Evolutionary conservation across 192 early-diverging fungal species (phyloP), one percentile per base, ranked within the genome.

Genomic region (Coemansia furcata): DNA sequence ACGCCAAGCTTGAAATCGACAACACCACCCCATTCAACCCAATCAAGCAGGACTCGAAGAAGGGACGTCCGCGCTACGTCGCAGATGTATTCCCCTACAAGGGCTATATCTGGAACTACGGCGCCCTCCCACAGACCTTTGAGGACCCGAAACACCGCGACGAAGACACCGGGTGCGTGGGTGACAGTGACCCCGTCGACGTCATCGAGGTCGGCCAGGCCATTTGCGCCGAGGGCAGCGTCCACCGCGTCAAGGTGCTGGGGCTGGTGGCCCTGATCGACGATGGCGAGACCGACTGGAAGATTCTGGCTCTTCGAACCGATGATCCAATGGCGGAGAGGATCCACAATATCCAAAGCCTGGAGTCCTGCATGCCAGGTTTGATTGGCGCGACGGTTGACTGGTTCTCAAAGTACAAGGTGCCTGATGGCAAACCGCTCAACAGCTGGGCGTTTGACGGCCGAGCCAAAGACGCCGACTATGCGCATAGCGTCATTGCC

Each of bases 331-430:
- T 98, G 66, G 98, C 98, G 47, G 71, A 86, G 84, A 98, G 98
- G 87, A 87, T 99, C 68, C 96, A 98, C 86, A 91, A 98, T 75
- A 94, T 99, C 83, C 95, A 97, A 79, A 95, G 98, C 80, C 93
- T 99, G 73, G 95, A 98, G 87, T 91, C 89, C 65, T 93, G 94
- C 84, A 86, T 97, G 71, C 97, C 97, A 49, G 97, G 97, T 60
- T 87, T 98, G 30, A 81, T 99, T 61, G 89, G 93, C 57, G 97
- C 96, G 33, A 96, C 95, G 47, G 95, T 97, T 84, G 96, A 98
- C 84, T 99, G 96, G 96, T 99, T 99, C 95, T 91, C 95, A 78
- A 97, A 97, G 86, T 98, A 99, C 93, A 98, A 99, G 87, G 97
- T 98, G 76, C 97, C 97, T 63, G 96, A 99, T 88, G 96, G 95